Evolutionary conservation across 352 stramenopile species (phyloP), one percentile per base, ranked within the genome.

Genomic region (Phytophthora macrochlamydospora): DNA sequence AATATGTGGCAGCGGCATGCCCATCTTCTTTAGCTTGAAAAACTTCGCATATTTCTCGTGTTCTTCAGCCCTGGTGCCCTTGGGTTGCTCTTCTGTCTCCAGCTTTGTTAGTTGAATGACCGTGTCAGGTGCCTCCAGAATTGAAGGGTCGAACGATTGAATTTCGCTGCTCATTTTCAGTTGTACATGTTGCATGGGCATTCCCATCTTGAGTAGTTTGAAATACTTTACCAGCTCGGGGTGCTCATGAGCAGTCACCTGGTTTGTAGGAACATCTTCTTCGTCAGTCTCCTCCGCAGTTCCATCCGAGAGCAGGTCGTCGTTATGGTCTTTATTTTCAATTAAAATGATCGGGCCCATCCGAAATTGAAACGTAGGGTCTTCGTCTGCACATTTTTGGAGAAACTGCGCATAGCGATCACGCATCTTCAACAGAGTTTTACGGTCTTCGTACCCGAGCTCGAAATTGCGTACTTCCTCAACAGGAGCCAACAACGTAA

Each of bases 21-120:
- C 94, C 76, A 99, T 94, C 62, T 97, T 97, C 45, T 93, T 89
- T 67, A 99, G 93, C 69, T 98, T 98, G 66, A 98, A 98, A 67
- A 98, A 99, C 58, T 94, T 94, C 2, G 67, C 73, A 72, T 81
- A 93, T 54, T 91, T 91, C 4, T 85, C 74, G 50, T 94, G 85
- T 28, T 91, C 79, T 43, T 85, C 79, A 8, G 74, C 84, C 42
- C 69, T 72, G 7, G 78, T 88, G 7, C 81, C 84, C 42, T 78
- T 68, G 42, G 73, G 72, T 30, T 79, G 53, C 18, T 75, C 61
- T 53, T 95, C 87, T 4, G 65, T 50, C 6, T 73, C 71, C 42
- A 65, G 69, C 59, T 93, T 96, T 7, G 64, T 73, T 67, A 98
- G 88, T 43, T 94, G 96, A 43, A 98, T 97, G 52, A 98, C 85